Conservation (phyloP, 164 flowering plant species). For the Stephania cephalantha region DNA sequence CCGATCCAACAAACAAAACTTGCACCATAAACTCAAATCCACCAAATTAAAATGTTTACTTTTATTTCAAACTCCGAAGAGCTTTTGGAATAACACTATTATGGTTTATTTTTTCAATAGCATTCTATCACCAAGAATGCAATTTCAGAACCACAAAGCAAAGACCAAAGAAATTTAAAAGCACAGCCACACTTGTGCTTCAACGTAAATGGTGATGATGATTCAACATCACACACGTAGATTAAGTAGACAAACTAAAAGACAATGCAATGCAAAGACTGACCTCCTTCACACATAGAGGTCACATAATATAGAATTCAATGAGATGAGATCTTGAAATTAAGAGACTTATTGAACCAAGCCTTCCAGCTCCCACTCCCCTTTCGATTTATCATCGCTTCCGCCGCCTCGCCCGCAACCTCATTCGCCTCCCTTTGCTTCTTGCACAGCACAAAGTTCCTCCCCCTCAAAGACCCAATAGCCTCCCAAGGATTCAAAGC, state of each 20-base stretch:
- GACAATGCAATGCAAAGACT: not conserved
- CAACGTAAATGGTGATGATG: not conserved
- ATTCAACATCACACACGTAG: not conserved
- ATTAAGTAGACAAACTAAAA: not conserved
- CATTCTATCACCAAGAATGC: conserved; percentile 1
- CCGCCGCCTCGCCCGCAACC: not conserved
- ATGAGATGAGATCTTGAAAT: conserved; percentile 23
- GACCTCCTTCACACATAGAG: not conserved
- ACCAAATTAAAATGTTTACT: not conserved
- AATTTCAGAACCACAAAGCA: not conserved
- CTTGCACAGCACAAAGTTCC: conserved; percentile 58
- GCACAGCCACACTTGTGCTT: not conserved
- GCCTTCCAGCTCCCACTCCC: conserved; percentile 37
- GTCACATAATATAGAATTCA: not conserved
- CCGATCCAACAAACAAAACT: not conserved
- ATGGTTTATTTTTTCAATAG: not conserved
- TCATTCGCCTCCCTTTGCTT: conserved; percentile 14
- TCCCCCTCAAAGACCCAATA: conserved; percentile 44
- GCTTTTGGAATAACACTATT: not conserved
- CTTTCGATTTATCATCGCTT: conserved; percentile 16
- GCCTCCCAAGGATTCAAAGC: conserved; percentile 52
- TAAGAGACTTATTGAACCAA: conserved; percentile 38
- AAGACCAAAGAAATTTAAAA: not conserved
- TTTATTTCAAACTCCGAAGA: not conserved
- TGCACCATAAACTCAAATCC: not conserved